These are phyloP conservation scores for Trichoderma asperellum DNA, from an alignment of 2,329 filamentous ascomycete species.

Conservation along the genomic window DNA sequence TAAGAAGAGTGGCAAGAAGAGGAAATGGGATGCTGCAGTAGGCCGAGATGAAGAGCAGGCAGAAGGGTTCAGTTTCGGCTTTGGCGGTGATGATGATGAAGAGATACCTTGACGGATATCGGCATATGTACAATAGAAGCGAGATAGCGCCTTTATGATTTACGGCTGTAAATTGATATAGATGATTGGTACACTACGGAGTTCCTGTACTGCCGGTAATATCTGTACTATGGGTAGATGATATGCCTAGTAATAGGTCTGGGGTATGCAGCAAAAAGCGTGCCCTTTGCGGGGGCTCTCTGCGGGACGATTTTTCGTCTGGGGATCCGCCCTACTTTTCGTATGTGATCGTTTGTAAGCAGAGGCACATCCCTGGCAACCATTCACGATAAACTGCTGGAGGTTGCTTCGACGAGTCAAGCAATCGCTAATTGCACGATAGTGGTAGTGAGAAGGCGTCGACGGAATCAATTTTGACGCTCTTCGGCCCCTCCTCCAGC, in stretches of 20 bases:
- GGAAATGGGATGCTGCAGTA: conserved; percentile 84
- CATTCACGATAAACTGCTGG: neutral
- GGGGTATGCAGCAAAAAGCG: neutral
- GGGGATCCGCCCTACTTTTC: neutral
- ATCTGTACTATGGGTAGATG: neutral
- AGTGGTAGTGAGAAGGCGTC: neutral
- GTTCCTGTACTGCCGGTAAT: neutral
- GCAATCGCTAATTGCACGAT: neutral
- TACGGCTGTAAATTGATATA: neutral
- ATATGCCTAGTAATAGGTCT: neutral
- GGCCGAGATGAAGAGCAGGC: conserved; percentile 41
- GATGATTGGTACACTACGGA: neutral
- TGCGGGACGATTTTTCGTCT: neutral
- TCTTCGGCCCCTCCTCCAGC: neutral
- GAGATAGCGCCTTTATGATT: neutral
- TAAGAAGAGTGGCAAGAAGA: conserved; percentile 68
- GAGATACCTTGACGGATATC: conserved; percentile 43
- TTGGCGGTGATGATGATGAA: conserved; percentile 52
- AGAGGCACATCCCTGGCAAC: neutral
- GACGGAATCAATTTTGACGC: neutral
- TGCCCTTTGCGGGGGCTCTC: conserved; percentile 13
- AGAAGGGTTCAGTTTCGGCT: conserved; percentile 48
- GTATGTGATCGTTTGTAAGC: neutral
- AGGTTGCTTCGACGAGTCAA: neutral
- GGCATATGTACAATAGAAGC: neutral